A percentile compares a stretch with the other conserved stretches of the same genome.
Conservation (phyloP, 2,329 filamentous ascomycete genomes). For the Nemania abortiva region DNA sequence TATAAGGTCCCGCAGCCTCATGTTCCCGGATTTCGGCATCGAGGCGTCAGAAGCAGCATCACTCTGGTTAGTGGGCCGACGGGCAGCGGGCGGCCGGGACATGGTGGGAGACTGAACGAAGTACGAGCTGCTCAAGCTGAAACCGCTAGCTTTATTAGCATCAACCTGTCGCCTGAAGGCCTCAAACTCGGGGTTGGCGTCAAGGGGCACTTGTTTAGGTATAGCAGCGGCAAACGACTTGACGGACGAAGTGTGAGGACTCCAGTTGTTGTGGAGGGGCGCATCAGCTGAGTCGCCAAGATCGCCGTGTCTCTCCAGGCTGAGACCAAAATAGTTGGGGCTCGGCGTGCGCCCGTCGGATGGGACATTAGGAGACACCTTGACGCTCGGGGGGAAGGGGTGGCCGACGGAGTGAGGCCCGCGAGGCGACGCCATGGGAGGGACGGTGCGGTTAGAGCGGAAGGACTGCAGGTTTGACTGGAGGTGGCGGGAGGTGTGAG, state of each 20-base stretch:
- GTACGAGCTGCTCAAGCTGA: constrained; percentile 62
- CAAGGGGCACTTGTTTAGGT: constrained; percentile 76
- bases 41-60: constrained; percentile 56
- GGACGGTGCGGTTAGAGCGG: constrained; percentile 58
- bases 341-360: constrained; percentile 66
- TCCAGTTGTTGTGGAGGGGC: constrained; percentile 77
- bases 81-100: constrained; percentile 58
- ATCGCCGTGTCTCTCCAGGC: constrained; percentile 71
- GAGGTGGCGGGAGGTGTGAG: constrained; percentile 51
- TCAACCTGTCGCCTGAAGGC: constrained; percentile 82
- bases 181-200: constrained; percentile 85
- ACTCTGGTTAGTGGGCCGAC: constrained; percentile 63
- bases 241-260: constrained; percentile 76
- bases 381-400: constrained; percentile 60
- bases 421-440: constrained; percentile 66
- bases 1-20: constrained; percentile 40
- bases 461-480: constrained; percentile 58
- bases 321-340: constrained; percentile 89
- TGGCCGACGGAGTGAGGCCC: constrained; percentile 68
- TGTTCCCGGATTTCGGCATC: constrained; percentile 41
- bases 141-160: constrained; percentile 65
- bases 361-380: constrained; percentile 55
- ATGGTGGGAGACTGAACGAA: constrained; percentile 55
- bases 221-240: constrained; percentile 76
- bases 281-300: constrained; percentile 73